phyloP scores from a whole-genome alignment of 352 stramenopile genomes.

The Pythium brassicae region DNA sequence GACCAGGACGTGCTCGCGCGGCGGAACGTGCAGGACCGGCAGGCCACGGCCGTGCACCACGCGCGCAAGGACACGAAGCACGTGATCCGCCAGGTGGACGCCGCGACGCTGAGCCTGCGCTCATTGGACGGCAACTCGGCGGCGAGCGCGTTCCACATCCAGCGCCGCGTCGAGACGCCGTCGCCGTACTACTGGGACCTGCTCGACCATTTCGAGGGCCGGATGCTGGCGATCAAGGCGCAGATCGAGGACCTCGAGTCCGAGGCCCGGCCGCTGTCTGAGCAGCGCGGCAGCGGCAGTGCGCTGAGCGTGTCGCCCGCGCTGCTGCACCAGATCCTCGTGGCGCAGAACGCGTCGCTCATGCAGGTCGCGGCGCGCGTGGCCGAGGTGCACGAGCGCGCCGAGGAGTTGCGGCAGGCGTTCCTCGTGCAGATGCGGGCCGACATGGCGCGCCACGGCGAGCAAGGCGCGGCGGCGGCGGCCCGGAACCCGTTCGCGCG shows the following conservation, averaged over 20 bases:
- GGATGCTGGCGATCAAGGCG: slow-evolving; percentile 64
- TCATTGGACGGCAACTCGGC: slow-evolving; percentile 52
- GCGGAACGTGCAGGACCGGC: slow-evolving; percentile 54
- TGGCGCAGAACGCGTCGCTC: slow-evolving; percentile 71
- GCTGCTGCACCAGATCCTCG: slow-evolving; percentile 65
- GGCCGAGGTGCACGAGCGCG: slow-evolving; percentile 70
- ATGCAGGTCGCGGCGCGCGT: slow-evolving; percentile 75
- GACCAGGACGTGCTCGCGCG: slow-evolving; percentile 60
- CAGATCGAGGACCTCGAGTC: slow-evolving; percentile 75
- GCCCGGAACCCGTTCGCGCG: slow-evolving; percentile 80
- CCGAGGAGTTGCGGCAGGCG: slow-evolving; percentile 62
- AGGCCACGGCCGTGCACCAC: slow-evolving; percentile 55
- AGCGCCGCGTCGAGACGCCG: slow-evolving; percentile 73
- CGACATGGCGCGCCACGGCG: slow-evolving; percentile 54
- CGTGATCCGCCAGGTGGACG: slow-evolving; percentile 71
- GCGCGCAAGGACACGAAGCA: slow-evolving; percentile 71
- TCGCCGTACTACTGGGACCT: slow-evolving; percentile 82
- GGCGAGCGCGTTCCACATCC: slow-evolving; percentile 49
- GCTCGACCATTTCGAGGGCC: slow-evolving; percentile 62
- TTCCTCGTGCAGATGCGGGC: slow-evolving; percentile 67
- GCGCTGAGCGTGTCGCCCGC: slow-evolving; percentile 27
- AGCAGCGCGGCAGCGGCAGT: slow-evolving; percentile 18
- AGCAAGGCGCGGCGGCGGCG: slow-evolving; percentile 42
- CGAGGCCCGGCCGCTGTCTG: slow-evolving; percentile 51
- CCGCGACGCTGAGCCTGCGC: slow-evolving; percentile 54